A percentile compares a stretch with the other conserved stretches of the same genome.
phyloP scores from a whole-genome alignment of 139 green algal genomes.

The Chlorella ohadii region DNA sequence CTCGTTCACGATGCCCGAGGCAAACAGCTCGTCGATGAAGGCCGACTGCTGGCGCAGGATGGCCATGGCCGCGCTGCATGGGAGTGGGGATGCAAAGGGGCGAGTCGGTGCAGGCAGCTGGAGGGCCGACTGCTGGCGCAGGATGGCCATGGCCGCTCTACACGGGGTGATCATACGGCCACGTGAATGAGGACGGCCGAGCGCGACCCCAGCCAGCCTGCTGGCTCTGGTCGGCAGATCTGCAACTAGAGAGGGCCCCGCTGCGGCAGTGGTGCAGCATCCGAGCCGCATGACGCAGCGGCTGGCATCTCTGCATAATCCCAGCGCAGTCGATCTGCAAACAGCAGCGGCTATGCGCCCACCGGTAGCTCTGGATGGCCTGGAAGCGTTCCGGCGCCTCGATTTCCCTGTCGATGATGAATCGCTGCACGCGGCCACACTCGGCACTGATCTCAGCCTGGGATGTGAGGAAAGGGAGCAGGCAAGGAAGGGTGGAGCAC shows the following conservation, averaged over 20 bases:
- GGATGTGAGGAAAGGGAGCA: too few relatives aligned
- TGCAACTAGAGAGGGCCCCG: too few relatives aligned
- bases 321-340: too few relatives aligned
- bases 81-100: background rate
- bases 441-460: slow-evolving; percentile 34
- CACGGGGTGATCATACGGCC: too few relatives aligned
- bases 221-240: too few relatives aligned
- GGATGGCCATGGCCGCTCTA: slow-evolving; percentile 54
- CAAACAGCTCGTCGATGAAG: slow-evolving; percentile 78
- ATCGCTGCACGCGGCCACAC: slow-evolving; percentile 65
- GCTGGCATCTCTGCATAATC: too few relatives aligned
- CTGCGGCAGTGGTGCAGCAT: too few relatives aligned
- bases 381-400: slow-evolving; percentile 84
- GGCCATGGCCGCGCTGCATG: slow-evolving; percentile 51
- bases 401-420: slow-evolving; percentile 83
- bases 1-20: slow-evolving; percentile 73
- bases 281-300: too few relatives aligned
- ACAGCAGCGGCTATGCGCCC: too few relatives aligned
- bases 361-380: slow-evolving; percentile 55
- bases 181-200: too few relatives aligned
- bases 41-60: slow-evolving; percentile 62
- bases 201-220: too few relatives aligned
- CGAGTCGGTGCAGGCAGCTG: background rate
- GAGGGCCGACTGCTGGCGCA: slow-evolving; percentile 71
- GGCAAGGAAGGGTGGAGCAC: too few relatives aligned